A percentile compares a stretch with the other conserved stretches of the same genome.
Conservation (phyloP, 345 rosid genomes). For the Theobroma cacao region DNA sequence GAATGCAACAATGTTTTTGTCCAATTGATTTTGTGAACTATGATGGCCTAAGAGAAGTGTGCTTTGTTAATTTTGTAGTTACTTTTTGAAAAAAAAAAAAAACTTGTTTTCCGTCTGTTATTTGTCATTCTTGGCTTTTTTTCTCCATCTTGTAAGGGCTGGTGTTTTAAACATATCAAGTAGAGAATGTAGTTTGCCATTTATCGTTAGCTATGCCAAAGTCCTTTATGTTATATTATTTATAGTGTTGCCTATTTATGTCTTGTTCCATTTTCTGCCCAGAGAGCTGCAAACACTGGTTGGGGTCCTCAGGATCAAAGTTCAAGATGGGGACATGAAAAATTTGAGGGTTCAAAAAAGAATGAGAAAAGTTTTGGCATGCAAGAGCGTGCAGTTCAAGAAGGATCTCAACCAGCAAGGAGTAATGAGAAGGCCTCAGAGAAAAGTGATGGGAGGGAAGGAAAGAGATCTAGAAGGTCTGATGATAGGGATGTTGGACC, state of each 20-base stretch:
- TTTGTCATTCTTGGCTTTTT: neutral
- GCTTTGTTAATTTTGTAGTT: neutral
- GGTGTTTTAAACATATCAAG: neutral
- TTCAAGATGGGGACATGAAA: conserved; percentile 69
- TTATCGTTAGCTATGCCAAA: neutral
- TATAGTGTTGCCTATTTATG: conserved; percentile 4
- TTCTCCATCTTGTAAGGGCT: neutral
- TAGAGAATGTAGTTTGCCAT: neutral
- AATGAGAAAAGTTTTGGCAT: conserved; percentile 33
- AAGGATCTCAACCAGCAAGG: conserved; percentile 25
- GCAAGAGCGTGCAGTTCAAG: conserved; percentile 17
- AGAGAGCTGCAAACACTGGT: conserved; percentile 89
- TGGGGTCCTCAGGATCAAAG: conserved; percentile 77
- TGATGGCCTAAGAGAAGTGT: neutral
- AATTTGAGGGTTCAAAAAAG: conserved; percentile 50
- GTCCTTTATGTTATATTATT: neutral
- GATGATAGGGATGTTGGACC: conserved; percentile 14
- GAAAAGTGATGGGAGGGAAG: conserved; percentile 34
- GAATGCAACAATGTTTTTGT: neutral
- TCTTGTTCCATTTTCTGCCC: conserved; percentile 20
- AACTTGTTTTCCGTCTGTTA: neutral
- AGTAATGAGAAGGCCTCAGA: conserved; percentile 26
- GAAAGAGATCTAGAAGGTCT: conserved; percentile 27
- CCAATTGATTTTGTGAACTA: neutral
- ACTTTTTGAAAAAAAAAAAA: neutral